Conservation (phyloP, 2,329 filamentous ascomycete genomes). For the Aspergillus latus region DNA sequence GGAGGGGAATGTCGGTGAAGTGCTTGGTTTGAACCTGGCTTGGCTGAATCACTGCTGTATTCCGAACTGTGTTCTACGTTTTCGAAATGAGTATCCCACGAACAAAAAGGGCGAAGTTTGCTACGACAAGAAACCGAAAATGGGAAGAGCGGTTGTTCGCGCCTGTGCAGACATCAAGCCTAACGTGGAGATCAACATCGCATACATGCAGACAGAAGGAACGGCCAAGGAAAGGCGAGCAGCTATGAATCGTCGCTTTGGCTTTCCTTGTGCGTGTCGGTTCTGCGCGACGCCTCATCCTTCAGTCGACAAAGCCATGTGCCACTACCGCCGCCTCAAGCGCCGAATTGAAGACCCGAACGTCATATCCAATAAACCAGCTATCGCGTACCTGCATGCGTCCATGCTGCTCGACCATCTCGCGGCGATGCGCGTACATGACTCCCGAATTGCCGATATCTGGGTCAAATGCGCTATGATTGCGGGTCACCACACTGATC, state of each 20-base stretch:
- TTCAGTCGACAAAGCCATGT: slow-evolving; percentile 17
- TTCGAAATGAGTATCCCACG: slow-evolving; percentile 6
- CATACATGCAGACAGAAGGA: slow-evolving; percentile 19
- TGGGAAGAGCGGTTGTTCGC: slow-evolving; percentile 15
- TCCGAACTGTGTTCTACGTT: slow-evolving; percentile 22
- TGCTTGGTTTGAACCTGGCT: slow-evolving; percentile 18
- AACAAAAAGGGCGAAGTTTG: neutral
- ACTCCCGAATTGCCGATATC: slow-evolving; percentile 19
- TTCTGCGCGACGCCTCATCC: slow-evolving; percentile 17
- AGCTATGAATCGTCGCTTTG: slow-evolving; percentile 14
- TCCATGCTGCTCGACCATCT: slow-evolving; percentile 12
- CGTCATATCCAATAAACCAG: slow-evolving; percentile 17
- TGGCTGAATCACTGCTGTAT: slow-evolving; percentile 29
- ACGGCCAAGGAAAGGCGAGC: slow-evolving; percentile 12
- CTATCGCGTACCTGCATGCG: slow-evolving; percentile 15
- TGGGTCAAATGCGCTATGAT: slow-evolving; percentile 26
- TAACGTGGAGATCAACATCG: slow-evolving; percentile 29
- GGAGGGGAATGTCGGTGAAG: neutral
- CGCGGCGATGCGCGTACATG: slow-evolving; percentile 6
- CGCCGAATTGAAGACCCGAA: neutral
- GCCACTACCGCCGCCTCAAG: slow-evolving; percentile 10
- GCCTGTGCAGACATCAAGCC: slow-evolving; percentile 20
- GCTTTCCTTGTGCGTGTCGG: slow-evolving; percentile 28
- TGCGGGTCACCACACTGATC: slow-evolving; percentile 25
- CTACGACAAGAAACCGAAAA: neutral